Percentiles rank a stretch among this genome's conserved stretches.
Conservation (phyloP, 257 asterid species). For the Capsicum rhomboideum region DNA sequence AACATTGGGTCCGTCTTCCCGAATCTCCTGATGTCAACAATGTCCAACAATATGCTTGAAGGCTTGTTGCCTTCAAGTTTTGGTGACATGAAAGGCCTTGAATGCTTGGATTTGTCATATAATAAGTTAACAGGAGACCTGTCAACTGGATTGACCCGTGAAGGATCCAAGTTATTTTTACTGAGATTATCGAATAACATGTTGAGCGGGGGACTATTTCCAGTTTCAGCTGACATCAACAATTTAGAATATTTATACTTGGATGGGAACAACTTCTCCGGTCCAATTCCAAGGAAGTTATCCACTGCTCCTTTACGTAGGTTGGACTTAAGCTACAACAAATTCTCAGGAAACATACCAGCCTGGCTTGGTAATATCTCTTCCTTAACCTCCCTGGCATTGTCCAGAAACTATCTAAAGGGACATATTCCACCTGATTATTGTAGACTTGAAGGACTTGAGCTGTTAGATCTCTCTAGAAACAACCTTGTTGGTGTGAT, state of each 20-base stretch:
- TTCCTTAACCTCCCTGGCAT: neutral
- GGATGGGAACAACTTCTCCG: slow-evolving; percentile 4
- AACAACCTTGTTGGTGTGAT: neutral
- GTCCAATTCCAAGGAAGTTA: neutral
- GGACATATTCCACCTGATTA: neutral
- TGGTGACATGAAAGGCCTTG: neutral
- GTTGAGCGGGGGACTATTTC: neutral
- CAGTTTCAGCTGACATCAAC: neutral
- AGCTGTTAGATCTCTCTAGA: neutral
- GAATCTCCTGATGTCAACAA: neutral
- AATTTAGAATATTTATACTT: neutral
- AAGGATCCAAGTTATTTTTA: neutral
- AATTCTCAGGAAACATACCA: neutral
- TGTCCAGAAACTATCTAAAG: neutral
- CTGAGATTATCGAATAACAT: neutral
- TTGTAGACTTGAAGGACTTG: neutral
- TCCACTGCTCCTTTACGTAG: neutral
- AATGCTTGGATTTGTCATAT: slow-evolving; percentile 1
- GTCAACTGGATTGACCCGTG: neutral
- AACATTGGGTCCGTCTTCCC: neutral
- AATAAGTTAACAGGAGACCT: slow-evolving; percentile 1
- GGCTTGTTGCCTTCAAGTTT: slow-evolving; percentile 4
- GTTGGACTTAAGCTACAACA: neutral
- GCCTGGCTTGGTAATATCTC: neutral
- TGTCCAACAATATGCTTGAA: neutral